Evolutionary conservation across 1,284 basidiomycete species (phyloP).

Genomic region (Grifola frondosa): DNA sequence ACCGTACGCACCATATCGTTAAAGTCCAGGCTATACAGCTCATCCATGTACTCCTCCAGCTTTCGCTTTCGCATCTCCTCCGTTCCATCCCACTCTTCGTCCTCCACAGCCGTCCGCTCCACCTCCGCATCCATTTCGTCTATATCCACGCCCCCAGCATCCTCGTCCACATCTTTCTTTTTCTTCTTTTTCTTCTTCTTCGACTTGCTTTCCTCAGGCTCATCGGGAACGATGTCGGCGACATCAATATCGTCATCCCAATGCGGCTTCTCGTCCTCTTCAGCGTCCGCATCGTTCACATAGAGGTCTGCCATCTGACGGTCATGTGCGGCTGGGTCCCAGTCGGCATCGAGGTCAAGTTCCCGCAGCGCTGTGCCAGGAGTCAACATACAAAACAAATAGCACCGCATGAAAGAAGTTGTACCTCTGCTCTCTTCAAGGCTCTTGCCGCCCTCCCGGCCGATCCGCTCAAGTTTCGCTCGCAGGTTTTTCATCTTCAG

Average conservation of each 20-base stretch:
- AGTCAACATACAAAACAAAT: background rate
- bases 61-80: conserved; percentile 84
- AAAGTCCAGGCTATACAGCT: conserved; percentile 89
- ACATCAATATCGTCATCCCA: conserved; percentile 92
- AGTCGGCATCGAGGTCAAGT: conserved; percentile 78
- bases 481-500: conserved; percentile 85
- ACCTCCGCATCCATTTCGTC: conserved; percentile 78
- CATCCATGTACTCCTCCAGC: conserved; percentile 87
- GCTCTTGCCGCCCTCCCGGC: conserved; percentile 59
- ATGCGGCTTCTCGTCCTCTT: conserved; percentile 64
- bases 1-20: conserved; percentile 81
- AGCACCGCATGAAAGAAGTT: conserved; percentile 8
- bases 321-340: conserved; percentile 81
- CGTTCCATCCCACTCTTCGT: conserved; percentile 76
- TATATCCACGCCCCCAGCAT: conserved; percentile 53
- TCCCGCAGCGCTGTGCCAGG: conserved; percentile 48
- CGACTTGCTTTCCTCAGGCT: conserved; percentile 52
- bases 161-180: conserved; percentile 36
- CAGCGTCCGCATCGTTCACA: conserved; percentile 48
- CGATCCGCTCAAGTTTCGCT: conserved; percentile 70
- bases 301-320: conserved; percentile 76
- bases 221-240: conserved; percentile 57
- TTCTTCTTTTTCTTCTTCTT: conserved; percentile 47
- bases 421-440: conserved; percentile 46
- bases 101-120: conserved; percentile 39